Percentiles rank a stretch among this genome's conserved stretches.
Evolutionary conservation across 768 basidiomycete species (phyloP).

Genomic region (Kockovaella imperatae): DNA sequence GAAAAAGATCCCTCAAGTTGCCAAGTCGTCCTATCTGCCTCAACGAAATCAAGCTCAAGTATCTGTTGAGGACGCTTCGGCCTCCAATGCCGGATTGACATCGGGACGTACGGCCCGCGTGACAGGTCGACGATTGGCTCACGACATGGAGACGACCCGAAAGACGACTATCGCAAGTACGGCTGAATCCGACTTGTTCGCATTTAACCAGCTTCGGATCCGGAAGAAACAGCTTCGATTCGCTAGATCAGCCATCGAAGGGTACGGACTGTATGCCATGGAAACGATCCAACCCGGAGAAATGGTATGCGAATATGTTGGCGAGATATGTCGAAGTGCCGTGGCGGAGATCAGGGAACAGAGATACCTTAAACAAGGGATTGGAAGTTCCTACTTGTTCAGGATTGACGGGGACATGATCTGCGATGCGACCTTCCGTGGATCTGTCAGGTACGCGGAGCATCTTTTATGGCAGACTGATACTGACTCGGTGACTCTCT

Average conservation of each 20-base stretch:
- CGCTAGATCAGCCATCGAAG: constrained; percentile 89
- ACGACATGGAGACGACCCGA: constrained; percentile 90
- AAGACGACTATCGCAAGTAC: constrained; percentile 44
- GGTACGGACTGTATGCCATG: constrained; percentile 97
- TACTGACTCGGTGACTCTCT: background rate
- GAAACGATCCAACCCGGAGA: constrained; percentile 87
- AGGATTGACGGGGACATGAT: constrained; percentile 96
- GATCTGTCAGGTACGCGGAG: constrained; percentile 80
- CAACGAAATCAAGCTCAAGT: constrained; percentile 52
- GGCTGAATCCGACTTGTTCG: constrained; percentile 66
- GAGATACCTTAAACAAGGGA: constrained; percentile 91
- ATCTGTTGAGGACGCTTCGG: constrained; percentile 36
- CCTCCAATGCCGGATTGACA: no score
- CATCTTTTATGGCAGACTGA: background rate
- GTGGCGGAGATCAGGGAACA: constrained; percentile 97
- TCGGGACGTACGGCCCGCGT: constrained; percentile 66
- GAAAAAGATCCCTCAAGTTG: constrained; percentile 85
- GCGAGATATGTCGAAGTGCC: constrained; percentile 88
- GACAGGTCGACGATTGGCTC: constrained; percentile 79
- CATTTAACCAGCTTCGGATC: constrained; percentile 97
- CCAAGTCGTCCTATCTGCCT: constrained; percentile 85
- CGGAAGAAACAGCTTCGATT: constrained; percentile 97
- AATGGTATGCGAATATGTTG: constrained; percentile 99
- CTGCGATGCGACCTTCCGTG: constrained; percentile 98
- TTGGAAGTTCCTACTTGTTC: constrained; percentile 96